Evolutionary conservation across 257 asterid genomes (phyloP), one percentile per base, ranked within the genome.

Genomic region (Penstemon newberryi): DNA sequence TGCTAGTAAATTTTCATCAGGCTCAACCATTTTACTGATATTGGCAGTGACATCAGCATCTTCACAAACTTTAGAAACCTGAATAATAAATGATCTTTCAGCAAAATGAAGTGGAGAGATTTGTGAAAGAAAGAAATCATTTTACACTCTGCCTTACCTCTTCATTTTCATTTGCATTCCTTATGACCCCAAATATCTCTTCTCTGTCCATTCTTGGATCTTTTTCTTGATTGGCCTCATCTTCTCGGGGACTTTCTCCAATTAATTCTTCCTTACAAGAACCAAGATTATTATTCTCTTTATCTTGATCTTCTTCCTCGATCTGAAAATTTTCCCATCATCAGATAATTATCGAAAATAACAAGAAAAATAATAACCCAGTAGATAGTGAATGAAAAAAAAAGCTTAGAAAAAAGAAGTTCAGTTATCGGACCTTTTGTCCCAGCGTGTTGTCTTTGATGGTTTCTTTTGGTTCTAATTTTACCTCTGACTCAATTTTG

Each of bases 231-330:
- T 73, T 58, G 66, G 38, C 71, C 51, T 62, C 71, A 41, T 57
- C 63, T 44, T 52, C 25, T 9, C 12, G 56, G 71, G 47, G 71
- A 52, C 71, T 70, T 13, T 56, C 72, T 74, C 33, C 57, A 42
- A 74, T 58, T 44, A 61, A 76, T 66, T 77, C 80, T 71, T 69
- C 79, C 66, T 65, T 58, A 49, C 53, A 49, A 67, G 65, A 76
- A 49, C 46, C 75, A 75, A 56, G 59, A 55, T 66, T 62, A 53
- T 25, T 47, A 47, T 66, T 61, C 58, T 56, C 57, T 52, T 44
- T 73, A 63, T 70, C 72, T 68, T 76, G 78, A 70, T 64, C 74
- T 46, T 63, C 75, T 67, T 59, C 73, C 54, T 74, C 54, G 70
- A 55, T 60, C 80, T 70, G 82, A 68, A 25, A 25, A 72, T 57